Evolutionary conservation across 2,329 filamentous ascomycete genomes (phyloP), one percentile per base, ranked within the genome.

Genomic region (Fusarium tjaetaba): DNA sequence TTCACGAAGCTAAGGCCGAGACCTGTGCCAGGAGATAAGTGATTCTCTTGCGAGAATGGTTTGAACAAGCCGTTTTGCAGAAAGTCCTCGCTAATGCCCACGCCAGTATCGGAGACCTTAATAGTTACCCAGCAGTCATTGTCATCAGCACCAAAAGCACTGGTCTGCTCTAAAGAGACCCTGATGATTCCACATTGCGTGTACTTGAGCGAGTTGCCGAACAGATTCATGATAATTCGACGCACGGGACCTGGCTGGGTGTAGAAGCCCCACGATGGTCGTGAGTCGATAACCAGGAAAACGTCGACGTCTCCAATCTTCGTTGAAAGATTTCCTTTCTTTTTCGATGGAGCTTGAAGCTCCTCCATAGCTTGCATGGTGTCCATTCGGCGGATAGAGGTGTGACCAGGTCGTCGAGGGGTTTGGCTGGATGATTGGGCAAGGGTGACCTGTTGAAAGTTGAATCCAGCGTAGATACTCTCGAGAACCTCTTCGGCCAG

Each of bases 1-100:
- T 87, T 86, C 5, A 93, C 91, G 14, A 94, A 88, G 45, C 88
- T 91, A 36, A 94, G 80, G 0, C 92, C 92, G 0, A 94, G 82
- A 0, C 92, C 91, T 1, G 89, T 88, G 0, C 92, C 91, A 0
- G 88, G 86, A 0, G 87, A 84, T 2, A 93, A 79, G 0, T 84
- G 80, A 53, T 92, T 86, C 74, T 93, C 92, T 70, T 94, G 92
- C 0, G 85, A 81, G 68, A 93, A 93, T 0, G 91, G 89, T 0
- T 86, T 88, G 76, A 91, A 94, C 0, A 93, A 80, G 20, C 86
- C 85, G 14, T 88, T 86, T 26, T 87, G 84, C 16, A 93, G 81
- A 71, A 89, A 94, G 15, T 92, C 88, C 11, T 88, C 83, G 0
- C 87, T 87, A 39, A 94, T 94, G 3, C 92, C 92, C 49, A 86